Base-by-base conservation (phyloP, 331 rosid genomes). In the Ulmus americana region DNA sequence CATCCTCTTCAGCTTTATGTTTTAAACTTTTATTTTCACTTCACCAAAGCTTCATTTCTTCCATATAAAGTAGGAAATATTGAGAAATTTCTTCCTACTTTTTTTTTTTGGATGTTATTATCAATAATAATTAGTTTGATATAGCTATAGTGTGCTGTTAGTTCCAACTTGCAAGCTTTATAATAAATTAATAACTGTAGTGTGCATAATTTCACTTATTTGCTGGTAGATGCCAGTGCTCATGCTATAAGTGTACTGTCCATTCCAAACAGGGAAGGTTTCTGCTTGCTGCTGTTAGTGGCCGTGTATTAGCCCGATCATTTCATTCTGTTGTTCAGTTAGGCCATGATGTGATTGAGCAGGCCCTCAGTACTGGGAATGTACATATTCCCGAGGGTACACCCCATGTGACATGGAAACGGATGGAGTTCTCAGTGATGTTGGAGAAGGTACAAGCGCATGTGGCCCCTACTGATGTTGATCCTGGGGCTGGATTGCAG, bases 401-500 rank as follows among this genome's bases (percentile, higher is more conserved):
- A 75, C 97, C 99, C 39, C 90, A 95, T 84, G 82, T 95, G 99
- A 90, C 90, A 54, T 95, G 99, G 99, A 95, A 83, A 71, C 84
- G 81, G 67, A 87, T 51, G 95, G 99, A 95, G 74, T 80, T 70
- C 59, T 90, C 97, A 53, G 99, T 90, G 65, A 90, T 95, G 99
- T 75, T 95, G 84, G 95, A 90, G 84, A 87, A 90, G 41, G 99
- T 95, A 50, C 97, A 95, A 77, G 99, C 99, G 74, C 99, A 95
- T 84, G 99, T 95, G 69, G 99, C 99, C 10, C 99, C 99, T 49
- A 95, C 99, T 48, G 97, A 95, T 84, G 96, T 95, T 82, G 99
- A 95, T 81, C 99, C 91, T 38, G 99, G 99, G 59, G 99, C 99
- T 75, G 99, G 99, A 64, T 70, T 95, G 80, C 99, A 90, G 80